These are phyloP conservation scores for Fusarium chaquense DNA, from an alignment of 2,329 filamentous ascomycete genomes.

Conservation along the genomic window DNA sequence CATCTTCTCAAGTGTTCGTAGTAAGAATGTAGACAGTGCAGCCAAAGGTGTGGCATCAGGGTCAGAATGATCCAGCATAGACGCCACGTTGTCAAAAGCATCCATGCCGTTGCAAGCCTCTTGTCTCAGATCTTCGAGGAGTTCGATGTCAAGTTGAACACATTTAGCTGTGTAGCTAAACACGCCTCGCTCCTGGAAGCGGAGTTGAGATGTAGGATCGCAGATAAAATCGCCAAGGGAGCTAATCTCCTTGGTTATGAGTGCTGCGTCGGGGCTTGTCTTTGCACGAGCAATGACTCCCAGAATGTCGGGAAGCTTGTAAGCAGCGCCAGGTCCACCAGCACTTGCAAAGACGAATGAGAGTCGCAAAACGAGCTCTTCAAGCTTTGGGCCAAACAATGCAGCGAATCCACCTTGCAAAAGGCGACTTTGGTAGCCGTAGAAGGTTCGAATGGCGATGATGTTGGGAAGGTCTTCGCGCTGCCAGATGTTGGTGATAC, in stretches of 20 bases:
- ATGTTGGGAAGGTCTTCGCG: conserved; percentile 61
- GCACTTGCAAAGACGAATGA: conserved; percentile 62
- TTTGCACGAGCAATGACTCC: conserved; percentile 45
- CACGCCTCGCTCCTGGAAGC: conserved; percentile 65
- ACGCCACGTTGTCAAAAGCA: conserved; percentile 61
- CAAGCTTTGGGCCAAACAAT: conserved; percentile 63
- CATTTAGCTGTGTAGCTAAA: conserved; percentile 63
- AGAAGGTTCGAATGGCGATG: conserved; percentile 64
- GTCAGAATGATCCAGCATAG: conserved; percentile 44
- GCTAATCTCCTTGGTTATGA: conserved; percentile 62
- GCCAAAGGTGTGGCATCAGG: conserved; percentile 55
- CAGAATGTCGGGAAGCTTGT: conserved; percentile 51
- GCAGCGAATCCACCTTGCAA: conserved; percentile 64
- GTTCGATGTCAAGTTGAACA: conserved; percentile 64
- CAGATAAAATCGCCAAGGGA: conserved; percentile 63
- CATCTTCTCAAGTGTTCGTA: conserved; percentile 66
- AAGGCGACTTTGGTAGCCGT: conserved; percentile 64
- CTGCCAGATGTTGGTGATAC: conserved; percentile 57
- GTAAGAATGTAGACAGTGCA: conserved; percentile 60
- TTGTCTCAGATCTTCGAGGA: conserved; percentile 65
- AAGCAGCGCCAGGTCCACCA: conserved; percentile 56
- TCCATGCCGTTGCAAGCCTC: conserved; percentile 68
- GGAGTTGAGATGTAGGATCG: conserved; percentile 58
- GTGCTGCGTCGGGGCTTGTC: conserved; percentile 59
- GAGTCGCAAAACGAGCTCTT: conserved; percentile 65